These are phyloP conservation scores for Trichoderma afroharzianum DNA, from an alignment of 2,329 filamentous ascomycete genomes.

Conservation along the genomic window DNA sequence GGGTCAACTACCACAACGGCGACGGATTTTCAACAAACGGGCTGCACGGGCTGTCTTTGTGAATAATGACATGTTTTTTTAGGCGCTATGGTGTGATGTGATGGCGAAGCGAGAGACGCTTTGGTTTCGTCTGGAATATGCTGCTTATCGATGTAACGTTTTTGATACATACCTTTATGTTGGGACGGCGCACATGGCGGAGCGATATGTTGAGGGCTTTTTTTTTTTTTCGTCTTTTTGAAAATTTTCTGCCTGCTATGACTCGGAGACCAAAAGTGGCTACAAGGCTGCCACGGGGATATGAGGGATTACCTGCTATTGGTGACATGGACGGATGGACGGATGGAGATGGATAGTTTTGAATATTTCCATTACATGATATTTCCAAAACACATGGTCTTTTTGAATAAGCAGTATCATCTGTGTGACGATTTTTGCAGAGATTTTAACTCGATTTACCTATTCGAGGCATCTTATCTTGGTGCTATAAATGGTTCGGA, in stretches of 20 bases:
- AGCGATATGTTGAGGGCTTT: constrained; percentile 6
- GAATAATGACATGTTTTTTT: constrained; percentile 1
- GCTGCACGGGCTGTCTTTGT: constrained; percentile 8
- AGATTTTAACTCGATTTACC: background rate
- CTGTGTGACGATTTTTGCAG: background rate
- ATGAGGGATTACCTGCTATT: constrained; percentile 10
- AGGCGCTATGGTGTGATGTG: constrained; percentile 12
- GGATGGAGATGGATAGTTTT: background rate
- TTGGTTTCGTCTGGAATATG: background rate
- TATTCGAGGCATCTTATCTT: background rate
- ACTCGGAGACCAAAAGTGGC: constrained; percentile 2
- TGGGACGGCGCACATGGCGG: constrained; percentile 10
- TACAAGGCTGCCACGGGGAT: constrained; percentile 11
- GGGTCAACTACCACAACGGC: constrained; percentile 7
- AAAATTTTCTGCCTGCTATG: background rate
- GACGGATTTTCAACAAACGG: constrained; percentile 7
- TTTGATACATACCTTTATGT: background rate
- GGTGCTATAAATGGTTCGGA: background rate
- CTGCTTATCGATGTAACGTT: constrained; percentile 3
- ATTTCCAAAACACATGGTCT: background rate
- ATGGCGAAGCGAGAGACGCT: background rate
- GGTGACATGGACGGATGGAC: background rate
- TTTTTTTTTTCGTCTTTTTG: background rate
- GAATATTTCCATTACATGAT: constrained; percentile 4
- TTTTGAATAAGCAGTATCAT: background rate